Conservation (phyloP, 1,284 basidiomycete genomes). For the Puccinia triticina region DNA sequence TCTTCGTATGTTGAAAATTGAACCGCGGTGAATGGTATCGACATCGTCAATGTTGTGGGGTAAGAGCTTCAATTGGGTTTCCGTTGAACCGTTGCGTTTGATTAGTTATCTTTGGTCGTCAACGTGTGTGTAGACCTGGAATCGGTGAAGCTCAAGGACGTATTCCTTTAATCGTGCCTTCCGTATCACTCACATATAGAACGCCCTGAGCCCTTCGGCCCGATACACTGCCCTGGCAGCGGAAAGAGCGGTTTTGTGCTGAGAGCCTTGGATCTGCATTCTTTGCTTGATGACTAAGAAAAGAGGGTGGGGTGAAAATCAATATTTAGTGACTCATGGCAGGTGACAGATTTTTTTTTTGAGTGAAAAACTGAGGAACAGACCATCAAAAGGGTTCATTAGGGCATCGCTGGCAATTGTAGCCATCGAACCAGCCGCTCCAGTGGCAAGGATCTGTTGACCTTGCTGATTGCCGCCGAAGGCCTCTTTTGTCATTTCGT, state of each 20-base stretch:
- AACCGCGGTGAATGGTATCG: slow-evolving; percentile 95
- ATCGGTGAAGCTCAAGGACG: neutral
- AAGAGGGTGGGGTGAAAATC: neutral
- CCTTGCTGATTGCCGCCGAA: slow-evolving; percentile 81
- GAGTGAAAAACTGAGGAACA: slow-evolving; percentile 57
- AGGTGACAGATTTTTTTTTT: slow-evolving; percentile 1
- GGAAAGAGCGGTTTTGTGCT: slow-evolving; percentile 78
- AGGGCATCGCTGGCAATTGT: slow-evolving; percentile 94
- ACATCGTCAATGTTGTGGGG: slow-evolving; percentile 69
- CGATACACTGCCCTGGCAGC: slow-evolving; percentile 83
- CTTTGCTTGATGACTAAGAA: slow-evolving; percentile 91
- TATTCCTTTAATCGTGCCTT: neutral
- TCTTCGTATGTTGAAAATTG: slow-evolving; percentile 98
- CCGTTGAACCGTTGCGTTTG: neutral
- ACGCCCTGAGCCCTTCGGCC: slow-evolving; percentile 83
- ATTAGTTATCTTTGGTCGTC: neutral
- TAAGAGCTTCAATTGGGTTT: slow-evolving; percentile 41
- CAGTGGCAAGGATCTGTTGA: slow-evolving; percentile 72
- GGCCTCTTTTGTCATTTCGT: slow-evolving; percentile 91
- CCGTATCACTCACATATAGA: slow-evolving; percentile 76
- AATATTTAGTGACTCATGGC: neutral
- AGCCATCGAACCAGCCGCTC: slow-evolving; percentile 88
- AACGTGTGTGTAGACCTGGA: neutral
- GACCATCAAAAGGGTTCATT: slow-evolving; percentile 99
- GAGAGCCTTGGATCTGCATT: slow-evolving; percentile 94